Evolutionary conservation across 1,284 basidiomycete genomes (phyloP).

Genomic region (Puccinia triticina): DNA sequence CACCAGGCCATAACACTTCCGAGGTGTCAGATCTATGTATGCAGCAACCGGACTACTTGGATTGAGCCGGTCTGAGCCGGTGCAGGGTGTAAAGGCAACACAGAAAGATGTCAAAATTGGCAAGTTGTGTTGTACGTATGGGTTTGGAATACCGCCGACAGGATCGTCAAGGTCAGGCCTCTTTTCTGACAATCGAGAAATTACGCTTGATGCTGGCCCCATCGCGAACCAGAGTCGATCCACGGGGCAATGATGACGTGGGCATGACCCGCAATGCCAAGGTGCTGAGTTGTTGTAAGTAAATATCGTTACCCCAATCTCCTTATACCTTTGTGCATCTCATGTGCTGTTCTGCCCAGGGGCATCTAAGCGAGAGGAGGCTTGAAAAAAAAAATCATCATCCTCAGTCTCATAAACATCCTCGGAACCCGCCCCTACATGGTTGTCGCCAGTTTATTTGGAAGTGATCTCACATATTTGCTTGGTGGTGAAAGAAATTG

Average conservation of each 20-base stretch:
- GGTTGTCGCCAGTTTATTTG: neutral
- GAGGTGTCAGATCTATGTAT: no score
- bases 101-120: neutral
- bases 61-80: no score
- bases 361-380: neutral
- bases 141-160: neutral
- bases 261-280: neutral
- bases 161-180: neutral
- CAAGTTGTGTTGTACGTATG: neutral
- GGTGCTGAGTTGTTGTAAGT: neutral
- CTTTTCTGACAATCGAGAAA: no score
- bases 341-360: slow-evolving; percentile 4
- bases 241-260: neutral
- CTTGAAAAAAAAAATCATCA: neutral
- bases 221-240: neutral
- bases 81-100: no score
- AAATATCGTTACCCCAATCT: neutral
- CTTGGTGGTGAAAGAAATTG: no score
- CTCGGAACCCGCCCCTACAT: neutral
- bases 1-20: no score
- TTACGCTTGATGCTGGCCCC: no score
- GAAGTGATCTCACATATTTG: neutral
- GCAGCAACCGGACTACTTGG: no score
- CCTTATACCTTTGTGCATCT: neutral
- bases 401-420: neutral